Evolutionary conservation across 106 monocot species (phyloP).

Genomic region (Ottelia alismoides): DNA sequence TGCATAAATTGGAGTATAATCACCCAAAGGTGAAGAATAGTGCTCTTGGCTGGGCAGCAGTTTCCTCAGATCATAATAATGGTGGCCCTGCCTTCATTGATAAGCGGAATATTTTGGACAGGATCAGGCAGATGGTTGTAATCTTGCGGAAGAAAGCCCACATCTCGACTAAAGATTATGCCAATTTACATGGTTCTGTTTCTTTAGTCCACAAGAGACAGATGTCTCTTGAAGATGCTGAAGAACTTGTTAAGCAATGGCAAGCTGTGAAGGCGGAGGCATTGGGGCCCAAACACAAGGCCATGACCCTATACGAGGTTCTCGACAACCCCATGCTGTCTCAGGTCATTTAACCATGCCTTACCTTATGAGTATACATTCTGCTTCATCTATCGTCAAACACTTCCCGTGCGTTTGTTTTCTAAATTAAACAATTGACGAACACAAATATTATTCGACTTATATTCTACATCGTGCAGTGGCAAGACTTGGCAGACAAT

Average conservation of each 20-base stretch:
- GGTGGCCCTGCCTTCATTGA: conserved; percentile 6
- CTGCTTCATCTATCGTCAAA: no score
- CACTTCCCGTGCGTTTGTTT: no score
- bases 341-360: no score
- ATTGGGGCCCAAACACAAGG: conserved; percentile 60
- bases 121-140: conserved; percentile 23
- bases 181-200: conserved; percentile 13
- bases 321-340: conserved; percentile 85
- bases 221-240: conserved; percentile 78
- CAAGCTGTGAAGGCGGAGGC: conserved; percentile 82
- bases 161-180: conserved; percentile 20
- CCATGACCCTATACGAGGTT: conserved; percentile 44
- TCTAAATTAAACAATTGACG: no score
- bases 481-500: conserved; percentile 58
- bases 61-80: conserved; percentile 3
- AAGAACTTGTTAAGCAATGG: conserved; percentile 70
- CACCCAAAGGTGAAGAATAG: conserved; percentile 9
- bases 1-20: conserved; percentile 10
- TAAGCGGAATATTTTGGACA: conserved; percentile 10
- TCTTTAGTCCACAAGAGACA: conserved; percentile 15
- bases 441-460: no score
- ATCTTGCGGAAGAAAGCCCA: conserved; percentile 20
- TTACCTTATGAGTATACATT: no score
- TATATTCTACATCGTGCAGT: no score
- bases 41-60: conserved; percentile 7